A percentile compares a stretch with the other conserved stretches of the same genome.
phyloP scores from a whole-genome alignment of 305 asterid genomes.

The Rubia peregrina region DNA sequence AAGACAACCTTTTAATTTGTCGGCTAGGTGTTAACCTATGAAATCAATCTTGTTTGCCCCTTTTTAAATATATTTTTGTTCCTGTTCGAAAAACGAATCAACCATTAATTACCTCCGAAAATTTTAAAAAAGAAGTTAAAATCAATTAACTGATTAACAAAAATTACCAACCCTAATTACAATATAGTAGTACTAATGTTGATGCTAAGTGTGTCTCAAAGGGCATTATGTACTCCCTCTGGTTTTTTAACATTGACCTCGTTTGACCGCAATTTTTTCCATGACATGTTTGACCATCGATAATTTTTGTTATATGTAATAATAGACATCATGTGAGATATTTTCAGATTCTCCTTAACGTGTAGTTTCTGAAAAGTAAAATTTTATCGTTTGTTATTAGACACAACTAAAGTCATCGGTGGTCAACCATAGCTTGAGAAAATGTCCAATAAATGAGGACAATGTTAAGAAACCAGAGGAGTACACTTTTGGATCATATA shows the following conservation, averaged over 20 bases:
- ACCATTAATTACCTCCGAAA: not conserved
- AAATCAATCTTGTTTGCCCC: conserved; percentile 21
- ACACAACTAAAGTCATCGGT: too few relatives aligned
- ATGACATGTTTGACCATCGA: too few relatives aligned
- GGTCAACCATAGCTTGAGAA: too few relatives aligned
- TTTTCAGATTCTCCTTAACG: too few relatives aligned
- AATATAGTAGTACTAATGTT: not conserved
- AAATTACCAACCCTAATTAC: not conserved
- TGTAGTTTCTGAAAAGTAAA: too few relatives aligned
- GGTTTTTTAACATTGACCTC: too few relatives aligned
- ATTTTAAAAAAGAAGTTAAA: too few relatives aligned
- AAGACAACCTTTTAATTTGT: conserved; percentile 37
- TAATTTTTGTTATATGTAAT: too few relatives aligned
- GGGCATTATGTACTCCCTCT: not conserved
- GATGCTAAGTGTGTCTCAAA: not conserved
- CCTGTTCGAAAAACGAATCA: conserved; percentile 6
- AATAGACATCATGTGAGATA: too few relatives aligned
- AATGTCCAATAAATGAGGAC: too few relatives aligned
- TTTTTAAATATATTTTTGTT: not conserved
- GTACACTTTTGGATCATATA: not conserved
- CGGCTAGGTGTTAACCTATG: conserved; percentile 43
- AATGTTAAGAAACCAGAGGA: too few relatives aligned
- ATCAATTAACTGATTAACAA: not conserved
- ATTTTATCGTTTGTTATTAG: too few relatives aligned
- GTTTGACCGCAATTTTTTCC: accelerated